These are phyloP conservation scores for Oryza officinalis DNA, from an alignment of 176 grass and related monocot genomes.

Conservation along the genomic window DNA sequence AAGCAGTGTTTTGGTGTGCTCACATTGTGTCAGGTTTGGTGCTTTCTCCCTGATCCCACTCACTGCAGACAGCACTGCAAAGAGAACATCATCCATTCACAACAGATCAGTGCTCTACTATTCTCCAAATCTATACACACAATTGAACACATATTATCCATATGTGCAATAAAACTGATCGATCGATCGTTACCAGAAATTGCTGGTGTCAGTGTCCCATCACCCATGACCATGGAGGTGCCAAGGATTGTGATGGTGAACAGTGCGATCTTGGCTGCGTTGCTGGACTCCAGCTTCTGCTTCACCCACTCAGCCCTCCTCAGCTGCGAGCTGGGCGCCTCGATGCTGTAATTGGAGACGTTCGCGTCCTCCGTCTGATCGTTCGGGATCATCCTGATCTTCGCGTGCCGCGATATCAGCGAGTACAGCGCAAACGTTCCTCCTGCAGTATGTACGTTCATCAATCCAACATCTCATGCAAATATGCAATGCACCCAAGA, in stretches of 20 bases:
- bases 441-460: constrained; percentile 2
- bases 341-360: constrained; percentile 53
- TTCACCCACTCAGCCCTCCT: constrained; percentile 46
- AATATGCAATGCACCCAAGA: too few relatives aligned
- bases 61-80: constrained; percentile 59
- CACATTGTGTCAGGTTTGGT: constrained; percentile 39
- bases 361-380: constrained; percentile 54
- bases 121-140: background rate
- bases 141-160: background rate
- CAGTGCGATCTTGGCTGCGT: constrained; percentile 33
- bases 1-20: background rate
- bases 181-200: constrained; percentile 55
- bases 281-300: constrained; percentile 48
- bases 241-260: constrained; percentile 59
- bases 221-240: constrained; percentile 69
- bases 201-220: constrained; percentile 56
- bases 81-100: background rate
- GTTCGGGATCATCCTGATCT: constrained; percentile 55
- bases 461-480: too few relatives aligned
- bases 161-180: background rate
- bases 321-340: constrained; percentile 23
- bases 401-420: constrained; percentile 56
- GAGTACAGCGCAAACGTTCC: constrained; percentile 76
- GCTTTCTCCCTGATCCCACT: constrained; percentile 63
- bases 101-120: background rate